Percentiles rank a stretch among this genome's conserved stretches.
Conservation (phyloP, 73 alveolate genomes). For the Paramecium caudatum region DNA sequence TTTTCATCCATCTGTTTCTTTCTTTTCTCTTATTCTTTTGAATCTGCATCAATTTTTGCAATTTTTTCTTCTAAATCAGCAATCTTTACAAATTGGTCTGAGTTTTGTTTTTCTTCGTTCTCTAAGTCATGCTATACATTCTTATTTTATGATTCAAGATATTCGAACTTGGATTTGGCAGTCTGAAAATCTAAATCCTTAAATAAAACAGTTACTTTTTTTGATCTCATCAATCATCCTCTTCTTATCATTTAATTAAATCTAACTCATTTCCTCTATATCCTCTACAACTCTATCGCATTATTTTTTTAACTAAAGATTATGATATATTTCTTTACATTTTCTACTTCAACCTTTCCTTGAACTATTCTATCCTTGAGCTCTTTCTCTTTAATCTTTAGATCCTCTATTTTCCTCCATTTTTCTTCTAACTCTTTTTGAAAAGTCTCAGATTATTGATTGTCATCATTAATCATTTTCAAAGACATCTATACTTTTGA, state of each 20-base stretch:
- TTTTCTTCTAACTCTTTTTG: constrained; percentile 45
- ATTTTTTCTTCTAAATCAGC: constrained; percentile 77
- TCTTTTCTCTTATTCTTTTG: constrained; percentile 71
- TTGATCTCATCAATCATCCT: constrained; percentile 61
- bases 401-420: constrained; percentile 63
- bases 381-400: constrained; percentile 51
- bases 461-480: constrained; percentile 52
- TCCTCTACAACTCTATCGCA: constrained; percentile 71
- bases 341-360: constrained; percentile 43
- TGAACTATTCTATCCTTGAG: constrained; percentile 47
- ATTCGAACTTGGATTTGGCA: constrained; percentile 53
- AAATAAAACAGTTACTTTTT: constrained; percentile 40
- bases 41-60: constrained; percentile 72
- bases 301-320: constrained; percentile 23
- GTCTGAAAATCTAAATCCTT: constrained; percentile 26
- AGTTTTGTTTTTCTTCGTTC: constrained; percentile 80
- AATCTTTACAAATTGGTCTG: constrained; percentile 75
- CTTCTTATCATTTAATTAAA: constrained; percentile 56
- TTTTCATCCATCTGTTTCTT: constrained; percentile 77
- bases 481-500: neutral
- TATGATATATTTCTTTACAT: neutral
- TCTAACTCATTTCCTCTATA: constrained; percentile 68
- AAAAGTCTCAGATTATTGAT: constrained; percentile 28
- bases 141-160: constrained; percentile 52
- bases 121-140: constrained; percentile 77